Conservation (phyloP, 1,284 basidiomycete species). For the Fistulina hepatica region DNA sequence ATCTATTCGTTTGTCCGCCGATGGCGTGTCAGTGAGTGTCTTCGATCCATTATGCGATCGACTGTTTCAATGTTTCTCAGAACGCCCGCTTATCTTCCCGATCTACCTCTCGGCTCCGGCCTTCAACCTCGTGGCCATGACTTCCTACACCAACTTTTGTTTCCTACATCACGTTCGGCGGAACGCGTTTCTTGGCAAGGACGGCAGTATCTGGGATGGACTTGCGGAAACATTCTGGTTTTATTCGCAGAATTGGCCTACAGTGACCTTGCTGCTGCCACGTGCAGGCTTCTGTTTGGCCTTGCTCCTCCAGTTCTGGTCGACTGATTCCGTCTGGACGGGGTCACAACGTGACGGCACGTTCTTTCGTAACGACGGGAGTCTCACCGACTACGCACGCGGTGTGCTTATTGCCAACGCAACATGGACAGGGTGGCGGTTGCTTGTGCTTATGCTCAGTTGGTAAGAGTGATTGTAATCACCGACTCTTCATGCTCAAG, state of each 20-base stretch:
- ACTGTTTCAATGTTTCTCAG: constrained; percentile 27
- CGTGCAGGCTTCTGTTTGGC: constrained; percentile 65
- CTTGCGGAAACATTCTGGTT: constrained; percentile 71
- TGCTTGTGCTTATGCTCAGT: constrained; percentile 50
- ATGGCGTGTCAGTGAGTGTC: constrained; percentile 74
- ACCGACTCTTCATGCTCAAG: constrained; percentile 1
- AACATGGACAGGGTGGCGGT: constrained; percentile 63
- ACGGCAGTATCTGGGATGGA: constrained; percentile 46
- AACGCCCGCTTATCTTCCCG: constrained; percentile 68
- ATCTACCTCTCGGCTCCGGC: constrained; percentile 74
- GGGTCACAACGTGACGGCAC: constrained; percentile 49
- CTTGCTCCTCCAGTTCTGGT: constrained; percentile 55
- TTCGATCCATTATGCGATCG: constrained; percentile 5
- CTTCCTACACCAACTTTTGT: constrained; percentile 72
- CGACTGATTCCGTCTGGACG: constrained; percentile 35
- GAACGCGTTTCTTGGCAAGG: constrained; percentile 49
- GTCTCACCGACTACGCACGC: constrained; percentile 59
- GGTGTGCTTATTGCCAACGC: constrained; percentile 69
- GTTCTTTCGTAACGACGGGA: constrained; percentile 60
- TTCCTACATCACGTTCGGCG: constrained; percentile 70
- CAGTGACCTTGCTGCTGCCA: constrained; percentile 66
- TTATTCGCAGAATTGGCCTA: constrained; percentile 72
- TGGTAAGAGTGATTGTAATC: constrained; percentile 36
- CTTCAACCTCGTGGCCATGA: constrained; percentile 60
- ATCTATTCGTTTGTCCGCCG: constrained; percentile 69